These are phyloP conservation scores for Dichotomocladium elegans DNA, from an alignment of 371 early-diverging fungal species.

Conservation along the genomic window DNA sequence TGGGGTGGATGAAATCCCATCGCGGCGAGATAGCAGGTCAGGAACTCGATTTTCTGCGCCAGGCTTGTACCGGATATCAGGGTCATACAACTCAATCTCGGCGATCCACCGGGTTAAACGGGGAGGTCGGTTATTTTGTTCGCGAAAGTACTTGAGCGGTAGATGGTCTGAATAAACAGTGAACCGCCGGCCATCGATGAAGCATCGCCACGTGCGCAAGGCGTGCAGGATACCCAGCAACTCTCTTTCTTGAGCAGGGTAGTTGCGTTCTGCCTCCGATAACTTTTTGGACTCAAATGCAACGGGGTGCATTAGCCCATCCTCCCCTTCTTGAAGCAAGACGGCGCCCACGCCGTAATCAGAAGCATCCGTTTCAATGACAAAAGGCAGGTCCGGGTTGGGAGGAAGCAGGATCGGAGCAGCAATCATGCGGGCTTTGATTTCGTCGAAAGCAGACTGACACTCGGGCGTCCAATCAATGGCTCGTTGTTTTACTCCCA, in stretches of 20 bases:
- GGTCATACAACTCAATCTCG: constrained; percentile 16
- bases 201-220: constrained; percentile 25
- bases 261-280: neutral
- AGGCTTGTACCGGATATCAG: constrained; percentile 21
- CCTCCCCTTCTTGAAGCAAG: constrained; percentile 9
- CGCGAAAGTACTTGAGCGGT: constrained; percentile 12
- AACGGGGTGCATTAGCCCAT: constrained; percentile 34
- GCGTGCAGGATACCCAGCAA: constrained; percentile 31
- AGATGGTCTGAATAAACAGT: constrained; percentile 21
- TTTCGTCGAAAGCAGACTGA: constrained; percentile 3
- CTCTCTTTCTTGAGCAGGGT: constrained; percentile 39
- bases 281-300: constrained; percentile 17
- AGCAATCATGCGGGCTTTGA: constrained; percentile 1
- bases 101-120: constrained; percentile 10
- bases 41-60: constrained; percentile 21
- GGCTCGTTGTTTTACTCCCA: too few relatives aligned
- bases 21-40: constrained; percentile 15
- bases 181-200: constrained; percentile 16
- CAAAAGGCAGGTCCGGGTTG: constrained; percentile 12
- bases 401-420: constrained; percentile 14
- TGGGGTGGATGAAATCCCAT: neutral
- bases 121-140: constrained; percentile 11
- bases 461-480: constrained; percentile 2
- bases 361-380: constrained; percentile 30
- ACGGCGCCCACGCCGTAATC: constrained; percentile 27